phyloP scores from a whole-genome alignment of 345 rosid genomes.

The thale cress (Arabidopsis thaliana) region DNA sequence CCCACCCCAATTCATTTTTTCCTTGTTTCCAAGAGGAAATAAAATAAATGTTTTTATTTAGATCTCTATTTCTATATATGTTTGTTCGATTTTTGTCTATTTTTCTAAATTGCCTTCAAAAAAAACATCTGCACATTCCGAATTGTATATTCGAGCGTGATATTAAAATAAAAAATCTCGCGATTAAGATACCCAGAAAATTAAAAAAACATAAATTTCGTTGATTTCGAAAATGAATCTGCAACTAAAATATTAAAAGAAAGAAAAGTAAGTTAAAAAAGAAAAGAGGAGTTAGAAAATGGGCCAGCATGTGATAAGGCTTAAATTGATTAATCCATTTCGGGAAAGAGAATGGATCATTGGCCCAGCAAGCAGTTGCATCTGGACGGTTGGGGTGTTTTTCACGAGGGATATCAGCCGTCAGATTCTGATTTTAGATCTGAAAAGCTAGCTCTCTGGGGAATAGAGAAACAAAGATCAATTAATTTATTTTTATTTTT shows the following conservation, averaged over 20 bases:
- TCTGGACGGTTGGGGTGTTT: constrained; percentile 44
- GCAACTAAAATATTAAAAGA: not conserved
- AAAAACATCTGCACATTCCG: not conserved
- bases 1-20: not conserved
- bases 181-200: not conserved
- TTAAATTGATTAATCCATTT: not conserved
- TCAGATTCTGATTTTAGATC: constrained; percentile 21
- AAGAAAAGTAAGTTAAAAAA: not conserved
- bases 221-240: constrained; percentile 21
- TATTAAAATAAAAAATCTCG: too few species aligned
- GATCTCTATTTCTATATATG: not conserved
- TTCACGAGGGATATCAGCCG: constrained; percentile 33
- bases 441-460: too few species aligned
- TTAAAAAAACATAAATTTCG: not conserved
- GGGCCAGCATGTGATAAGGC: constrained; percentile 6
- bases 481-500: not conserved
- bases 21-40: not conserved
- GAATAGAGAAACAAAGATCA: not conserved
- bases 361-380: constrained; percentile 15
- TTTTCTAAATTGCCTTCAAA: not conserved
- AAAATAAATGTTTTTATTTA: too few species aligned
- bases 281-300: not conserved
- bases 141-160: not conserved
- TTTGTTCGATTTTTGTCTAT: not conserved
- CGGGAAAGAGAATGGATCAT: not conserved